A percentile compares a stretch with the other conserved stretches of the same genome.
phyloP scores from a whole-genome alignment of 768 basidiomycete genomes.

The Scleroderma citrinum region DNA sequence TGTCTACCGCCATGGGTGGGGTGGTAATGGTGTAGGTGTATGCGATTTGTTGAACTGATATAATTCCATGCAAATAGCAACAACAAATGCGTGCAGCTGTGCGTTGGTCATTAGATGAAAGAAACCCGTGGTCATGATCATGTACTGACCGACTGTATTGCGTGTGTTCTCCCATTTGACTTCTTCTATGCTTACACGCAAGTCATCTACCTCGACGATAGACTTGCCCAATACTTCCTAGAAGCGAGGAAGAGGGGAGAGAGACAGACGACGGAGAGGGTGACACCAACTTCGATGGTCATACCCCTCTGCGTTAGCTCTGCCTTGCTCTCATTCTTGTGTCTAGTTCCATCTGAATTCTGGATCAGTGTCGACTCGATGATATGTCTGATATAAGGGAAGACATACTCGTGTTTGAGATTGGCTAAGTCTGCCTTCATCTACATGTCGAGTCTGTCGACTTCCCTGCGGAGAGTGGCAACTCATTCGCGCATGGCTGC shows the following conservation, averaged over 20 bases:
- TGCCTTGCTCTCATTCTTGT: slow-evolving; percentile 83
- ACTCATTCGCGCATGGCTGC: slow-evolving; percentile 75
- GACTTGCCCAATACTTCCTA: slow-evolving; percentile 75
- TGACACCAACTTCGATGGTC: slow-evolving; percentile 60
- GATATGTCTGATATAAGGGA: neutral
- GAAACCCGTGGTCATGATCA: neutral
- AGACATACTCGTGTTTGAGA: slow-evolving; percentile 86
- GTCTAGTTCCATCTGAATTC: slow-evolving; percentile 95
- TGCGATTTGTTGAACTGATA: slow-evolving; percentile 37
- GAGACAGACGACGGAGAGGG: neutral
- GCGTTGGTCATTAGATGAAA: slow-evolving; percentile 1
- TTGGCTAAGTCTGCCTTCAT: slow-evolving; percentile 90
- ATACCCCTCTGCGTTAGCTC: slow-evolving; percentile 85
- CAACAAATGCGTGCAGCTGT: slow-evolving; percentile 61
- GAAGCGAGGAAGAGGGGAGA: neutral
- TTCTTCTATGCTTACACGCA: slow-evolving; percentile 77
- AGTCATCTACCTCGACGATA: slow-evolving; percentile 67
- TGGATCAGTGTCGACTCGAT: slow-evolving; percentile 29
- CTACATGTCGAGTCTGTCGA: slow-evolving; percentile 78
- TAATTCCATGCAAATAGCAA: slow-evolving; percentile 67
- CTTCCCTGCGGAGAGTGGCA: slow-evolving; percentile 75
- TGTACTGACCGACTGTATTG: slow-evolving; percentile 62
- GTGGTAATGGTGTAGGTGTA: too few species aligned
- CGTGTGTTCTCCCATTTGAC: slow-evolving; percentile 89
- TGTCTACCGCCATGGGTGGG: too few species aligned